These are phyloP conservation scores for Datura wrightii DNA, from an alignment of 257 asterid genomes.

Conservation along the genomic window DNA sequence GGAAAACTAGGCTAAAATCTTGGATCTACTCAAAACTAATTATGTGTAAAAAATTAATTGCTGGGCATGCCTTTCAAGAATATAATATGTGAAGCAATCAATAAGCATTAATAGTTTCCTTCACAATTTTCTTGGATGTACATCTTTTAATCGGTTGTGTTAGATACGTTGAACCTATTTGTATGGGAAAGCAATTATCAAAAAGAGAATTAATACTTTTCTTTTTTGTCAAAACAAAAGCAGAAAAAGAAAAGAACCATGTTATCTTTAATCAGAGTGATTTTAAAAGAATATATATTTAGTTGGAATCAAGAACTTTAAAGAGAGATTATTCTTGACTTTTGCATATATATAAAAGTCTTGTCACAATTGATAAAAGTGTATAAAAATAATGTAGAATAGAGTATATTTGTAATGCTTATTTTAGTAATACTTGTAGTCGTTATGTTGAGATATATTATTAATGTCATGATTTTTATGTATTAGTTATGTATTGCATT, in stretches of 20 bases:
- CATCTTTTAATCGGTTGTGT: background rate
- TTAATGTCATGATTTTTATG: too few relatives aligned
- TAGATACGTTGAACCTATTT: background rate
- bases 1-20: conserved; percentile 7
- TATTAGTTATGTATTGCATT: too few relatives aligned
- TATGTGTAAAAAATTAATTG: background rate
- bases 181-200: background rate
- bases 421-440: too few relatives aligned
- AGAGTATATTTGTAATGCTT: too few relatives aligned
- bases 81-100: conserved; percentile 1
- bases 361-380: too few relatives aligned
- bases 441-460: too few relatives aligned
- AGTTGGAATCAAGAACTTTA: background rate
- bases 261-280: background rate
- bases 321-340: background rate
- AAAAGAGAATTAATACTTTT: too few relatives aligned
- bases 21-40: background rate
- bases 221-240: background rate
- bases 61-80: conserved; percentile 8
- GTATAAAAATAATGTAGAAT: too few relatives aligned
- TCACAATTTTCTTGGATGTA: background rate
- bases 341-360: too few relatives aligned
- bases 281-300: background rate
- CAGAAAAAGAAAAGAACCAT: background rate
- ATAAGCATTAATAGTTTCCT: background rate